Evolutionary conservation across 225 moss, liverwort and hornwort species (phyloP).

Genomic region (Neckera pumila): DNA sequence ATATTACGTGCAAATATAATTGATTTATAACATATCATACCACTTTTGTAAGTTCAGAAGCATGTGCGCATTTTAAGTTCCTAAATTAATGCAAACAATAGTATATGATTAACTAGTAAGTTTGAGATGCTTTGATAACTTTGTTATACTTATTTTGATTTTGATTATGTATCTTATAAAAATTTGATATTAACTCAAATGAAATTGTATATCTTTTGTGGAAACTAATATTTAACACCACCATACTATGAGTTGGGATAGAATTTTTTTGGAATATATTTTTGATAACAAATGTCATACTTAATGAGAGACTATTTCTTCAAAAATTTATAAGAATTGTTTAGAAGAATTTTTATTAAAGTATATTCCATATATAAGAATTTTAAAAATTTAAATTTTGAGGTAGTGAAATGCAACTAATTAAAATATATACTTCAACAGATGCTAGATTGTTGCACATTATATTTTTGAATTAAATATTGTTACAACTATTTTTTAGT

Average conservation of each 20-base stretch:
- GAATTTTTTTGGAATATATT: no score
- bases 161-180: neutral
- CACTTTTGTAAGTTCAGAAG: neutral
- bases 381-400: rapidly evolving
- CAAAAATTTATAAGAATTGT: rapidly evolving
- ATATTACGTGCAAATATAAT: neutral
- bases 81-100: neutral
- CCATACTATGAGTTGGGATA: neutral
- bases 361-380: rapidly evolving
- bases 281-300: neutral
- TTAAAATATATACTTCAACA: no score
- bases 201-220: neutral
- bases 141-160: no score
- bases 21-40: neutral
- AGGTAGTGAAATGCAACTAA: neutral
- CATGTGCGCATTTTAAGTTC: conserved; percentile 1
- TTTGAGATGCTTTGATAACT: neutral
- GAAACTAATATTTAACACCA: no score
- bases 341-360: neutral
- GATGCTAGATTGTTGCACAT: neutral
- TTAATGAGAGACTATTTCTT: neutral
- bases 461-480: neutral
- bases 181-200: neutral
- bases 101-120: neutral
- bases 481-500: no score